These are phyloP conservation scores for Aeschynomene evenia DNA, from an alignment of 306 rosid genomes.

Conservation along the genomic window DNA sequence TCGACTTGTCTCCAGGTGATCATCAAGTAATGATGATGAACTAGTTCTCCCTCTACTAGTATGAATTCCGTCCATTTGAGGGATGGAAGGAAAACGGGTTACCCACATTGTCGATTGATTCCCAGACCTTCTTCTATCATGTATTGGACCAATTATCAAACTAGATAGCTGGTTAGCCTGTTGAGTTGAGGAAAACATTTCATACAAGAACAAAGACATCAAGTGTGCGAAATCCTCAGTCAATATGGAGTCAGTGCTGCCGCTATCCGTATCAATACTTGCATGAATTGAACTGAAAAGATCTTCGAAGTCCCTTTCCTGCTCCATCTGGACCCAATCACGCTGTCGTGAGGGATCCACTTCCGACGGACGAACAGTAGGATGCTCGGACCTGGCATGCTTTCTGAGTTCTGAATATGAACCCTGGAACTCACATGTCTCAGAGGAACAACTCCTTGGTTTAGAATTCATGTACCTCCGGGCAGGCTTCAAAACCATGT, in stretches of 20 bases:
- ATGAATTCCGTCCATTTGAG: slow-evolving; percentile 28
- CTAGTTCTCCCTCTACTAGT: slow-evolving; percentile 34
- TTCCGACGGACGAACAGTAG: slow-evolving; percentile 66
- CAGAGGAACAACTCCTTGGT: slow-evolving; percentile 71
- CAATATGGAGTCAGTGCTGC: slow-evolving; percentile 6
- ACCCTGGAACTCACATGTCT: slow-evolving; percentile 64
- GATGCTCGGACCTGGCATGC: slow-evolving; percentile 84
- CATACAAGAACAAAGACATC: slow-evolving; percentile 39
- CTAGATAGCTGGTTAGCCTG: slow-evolving; percentile 20
- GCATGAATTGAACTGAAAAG: slow-evolving; percentile 55
- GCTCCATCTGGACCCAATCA: slow-evolving; percentile 74
- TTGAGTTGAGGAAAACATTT: slow-evolving; percentile 36
- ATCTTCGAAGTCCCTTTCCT: slow-evolving; percentile 58
- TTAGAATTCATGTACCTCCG: slow-evolving; percentile 64
- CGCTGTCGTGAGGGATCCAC: slow-evolving; percentile 55
- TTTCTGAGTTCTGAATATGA: slow-evolving; percentile 70
- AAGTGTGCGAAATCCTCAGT: slow-evolving; percentile 27
- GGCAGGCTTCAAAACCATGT: slow-evolving; percentile 56
- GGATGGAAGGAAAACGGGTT: slow-evolving; percentile 37
- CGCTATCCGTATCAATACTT: slow-evolving; percentile 34
- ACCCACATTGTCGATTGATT: slow-evolving; percentile 45
- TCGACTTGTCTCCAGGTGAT: slow-evolving; percentile 4
- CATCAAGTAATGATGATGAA: slow-evolving; percentile 16
- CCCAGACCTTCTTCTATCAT: slow-evolving; percentile 46
- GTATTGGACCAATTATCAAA: slow-evolving; percentile 31